These are phyloP conservation scores for Trichoderma guizhouense DNA, from an alignment of 2,329 filamentous ascomycete genomes.

Conservation along the genomic window DNA sequence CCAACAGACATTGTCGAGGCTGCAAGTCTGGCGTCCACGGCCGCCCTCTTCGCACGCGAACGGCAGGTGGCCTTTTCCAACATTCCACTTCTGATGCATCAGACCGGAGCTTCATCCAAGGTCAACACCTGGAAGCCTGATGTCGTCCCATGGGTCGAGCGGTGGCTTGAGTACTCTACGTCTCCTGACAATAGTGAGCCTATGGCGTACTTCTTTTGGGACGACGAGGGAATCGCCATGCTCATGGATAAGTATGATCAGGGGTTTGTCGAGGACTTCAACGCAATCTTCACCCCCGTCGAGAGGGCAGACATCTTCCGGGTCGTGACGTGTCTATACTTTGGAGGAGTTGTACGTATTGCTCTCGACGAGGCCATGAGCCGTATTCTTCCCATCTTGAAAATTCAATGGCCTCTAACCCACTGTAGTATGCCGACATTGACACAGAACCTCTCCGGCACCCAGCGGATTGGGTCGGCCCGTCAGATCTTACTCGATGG, in stretches of 20 bases:
- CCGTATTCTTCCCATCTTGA: not conserved
- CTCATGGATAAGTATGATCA: conserved; percentile 23
- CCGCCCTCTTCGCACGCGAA: conserved; percentile 16
- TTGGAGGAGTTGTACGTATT: conserved; percentile 26
- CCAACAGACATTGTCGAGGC: conserved; percentile 25
- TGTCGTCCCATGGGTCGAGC: conserved; percentile 24
- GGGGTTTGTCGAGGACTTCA: conserved; percentile 20
- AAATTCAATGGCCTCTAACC: not conserved
- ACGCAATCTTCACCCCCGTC: conserved; percentile 22
- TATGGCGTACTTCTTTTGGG: conserved; percentile 29
- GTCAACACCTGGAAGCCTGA: conserved; percentile 21
- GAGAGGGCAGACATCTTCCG: conserved; percentile 27
- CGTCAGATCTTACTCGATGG: conserved; percentile 23
- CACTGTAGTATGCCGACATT: conserved; percentile 25
- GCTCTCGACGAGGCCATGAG: not conserved
- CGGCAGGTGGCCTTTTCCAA: conserved; percentile 24
- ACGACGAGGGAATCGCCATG: conserved; percentile 22
- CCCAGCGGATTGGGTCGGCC: conserved; percentile 23
- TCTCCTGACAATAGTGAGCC: conserved; percentile 7
- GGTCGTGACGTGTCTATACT: conserved; percentile 23
- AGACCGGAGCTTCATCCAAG: conserved; percentile 23
- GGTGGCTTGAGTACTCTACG: conserved; percentile 23
- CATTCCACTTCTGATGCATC: conserved; percentile 27
- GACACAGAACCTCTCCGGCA: conserved; percentile 26
- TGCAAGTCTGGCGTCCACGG: conserved; percentile 21